Base-by-base conservation (phyloP, 495 filamentous ascomycete species). In the Amphirosellinia nigrospora region DNA sequence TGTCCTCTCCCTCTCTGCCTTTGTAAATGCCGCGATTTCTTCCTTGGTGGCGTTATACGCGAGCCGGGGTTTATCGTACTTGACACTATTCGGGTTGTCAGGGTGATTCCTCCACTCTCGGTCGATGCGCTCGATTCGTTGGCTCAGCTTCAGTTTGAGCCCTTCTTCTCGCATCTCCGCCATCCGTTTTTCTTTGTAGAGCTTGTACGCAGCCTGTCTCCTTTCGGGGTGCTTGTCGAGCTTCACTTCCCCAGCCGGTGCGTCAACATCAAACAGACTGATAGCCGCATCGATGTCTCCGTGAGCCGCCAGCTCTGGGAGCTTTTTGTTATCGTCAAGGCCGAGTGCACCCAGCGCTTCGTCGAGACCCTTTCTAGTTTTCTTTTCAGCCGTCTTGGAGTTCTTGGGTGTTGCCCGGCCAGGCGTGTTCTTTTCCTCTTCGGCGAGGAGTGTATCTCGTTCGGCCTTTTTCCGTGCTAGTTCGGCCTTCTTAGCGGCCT, bases 41-140 rank as follows among this genome's bases (percentile, higher is more conserved):
- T 94, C 92, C 82, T 87, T 91, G 32, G 87, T 87, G 45, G 91
- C 89, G 80, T 99, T 90, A 79, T 93, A 92, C 23, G 89, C 91
- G 68, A 85, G 85, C 16, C 87, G 88, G 0, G 2, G 13, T 74
- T 96, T 93, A 79, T 96, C 97, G n/a, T 23, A 68, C 26, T 58
- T 58, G 53, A 6, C 3, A 34, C 53, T 58, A 79, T 97, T 94
- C 46, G 96, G 96, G 77, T 98, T 98, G 78, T 98, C 96, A 5
- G 90, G 89, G 76, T 90, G 91, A 82, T 93, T 95, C 79, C 94
- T 89, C 78, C 97, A 99, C 82, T 98, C 96, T 84, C 95, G 94
- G 71, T 84, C 77, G 59, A 96, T 90, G 68, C 89, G 80, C 71
- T 96, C 92, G 55, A 91, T 86, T 79, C 91, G 90, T 88, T 97